Evolutionary conservation across 805 yeast genomes (phyloP).

Genomic region (Suhomyces kilbournensis): DNA sequence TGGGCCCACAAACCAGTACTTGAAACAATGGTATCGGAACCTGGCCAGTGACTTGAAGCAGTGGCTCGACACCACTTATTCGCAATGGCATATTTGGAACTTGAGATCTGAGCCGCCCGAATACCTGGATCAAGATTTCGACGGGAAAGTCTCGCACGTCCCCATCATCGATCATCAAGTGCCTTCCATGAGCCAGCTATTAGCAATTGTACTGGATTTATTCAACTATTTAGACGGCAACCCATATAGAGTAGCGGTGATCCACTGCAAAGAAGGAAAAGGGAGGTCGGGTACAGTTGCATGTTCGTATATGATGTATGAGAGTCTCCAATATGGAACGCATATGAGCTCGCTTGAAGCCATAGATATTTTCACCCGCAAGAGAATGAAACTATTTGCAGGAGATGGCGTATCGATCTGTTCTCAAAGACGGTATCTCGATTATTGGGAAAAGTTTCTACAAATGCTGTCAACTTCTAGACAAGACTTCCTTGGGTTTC

Average conservation of each 20-base stretch:
- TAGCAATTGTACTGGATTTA: slow-evolving; percentile 44
- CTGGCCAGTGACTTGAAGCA: slow-evolving; percentile 48
- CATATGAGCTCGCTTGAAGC: slow-evolving; percentile 42
- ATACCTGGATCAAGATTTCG: slow-evolving; percentile 38
- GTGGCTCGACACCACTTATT: slow-evolving; percentile 34
- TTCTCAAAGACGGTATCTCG: slow-evolving; percentile 66
- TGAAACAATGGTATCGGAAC: slow-evolving; percentile 50
- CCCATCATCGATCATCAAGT: slow-evolving; percentile 81
- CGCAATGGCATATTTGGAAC: slow-evolving; percentile 77
- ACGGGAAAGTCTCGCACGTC: slow-evolving; percentile 30
- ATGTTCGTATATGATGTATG: slow-evolving; percentile 65
- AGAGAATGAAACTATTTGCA: slow-evolving; percentile 54
- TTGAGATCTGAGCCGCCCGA: slow-evolving; percentile 56
- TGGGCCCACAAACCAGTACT: slow-evolving; percentile 56
- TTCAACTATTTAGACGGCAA: slow-evolving; percentile 34
- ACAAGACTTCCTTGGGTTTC: neutral
- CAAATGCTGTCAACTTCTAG: neutral
- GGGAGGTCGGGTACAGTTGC: slow-evolving; percentile 83
- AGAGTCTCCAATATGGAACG: slow-evolving; percentile 2
- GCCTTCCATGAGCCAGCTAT: slow-evolving; percentile 58
- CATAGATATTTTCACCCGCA: slow-evolving; percentile 47
- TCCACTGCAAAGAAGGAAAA: slow-evolving; percentile 90
- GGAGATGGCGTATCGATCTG: slow-evolving; percentile 68
- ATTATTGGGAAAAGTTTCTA: slow-evolving; percentile 44
- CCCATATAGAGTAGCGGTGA: slow-evolving; percentile 51